These are phyloP conservation scores for Gyromitra esculenta DNA, from an alignment of 2,329 filamentous ascomycete species.

Conservation along the genomic window DNA sequence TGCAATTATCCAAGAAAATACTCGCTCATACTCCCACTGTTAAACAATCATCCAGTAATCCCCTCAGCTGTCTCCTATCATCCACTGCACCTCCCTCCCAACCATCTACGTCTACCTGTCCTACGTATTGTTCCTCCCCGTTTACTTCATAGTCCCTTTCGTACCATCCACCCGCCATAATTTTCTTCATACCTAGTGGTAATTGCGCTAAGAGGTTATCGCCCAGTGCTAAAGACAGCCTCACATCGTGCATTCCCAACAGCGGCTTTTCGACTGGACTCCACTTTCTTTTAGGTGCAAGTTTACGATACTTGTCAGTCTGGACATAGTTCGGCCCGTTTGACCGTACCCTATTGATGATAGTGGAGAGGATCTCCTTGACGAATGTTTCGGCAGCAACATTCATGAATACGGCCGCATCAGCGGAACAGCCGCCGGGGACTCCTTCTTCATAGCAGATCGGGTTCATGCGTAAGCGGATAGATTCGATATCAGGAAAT, in stretches of 20 bases:
- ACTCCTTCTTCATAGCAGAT: conserved; percentile 75
- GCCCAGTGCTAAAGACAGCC: conserved; percentile 51
- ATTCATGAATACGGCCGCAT: conserved; percentile 72
- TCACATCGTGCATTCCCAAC: conserved; percentile 55
- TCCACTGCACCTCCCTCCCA: conserved; percentile 54
- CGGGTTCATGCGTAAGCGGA: conserved; percentile 73
- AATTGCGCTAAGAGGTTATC: conserved; percentile 55
- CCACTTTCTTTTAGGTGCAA: conserved; percentile 48
- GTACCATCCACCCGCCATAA: conserved; percentile 56
- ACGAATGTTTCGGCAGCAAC: conserved; percentile 74
- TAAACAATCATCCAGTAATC: conserved; percentile 55
- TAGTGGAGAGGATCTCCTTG: conserved; percentile 71
- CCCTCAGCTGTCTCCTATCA: conserved; percentile 53
- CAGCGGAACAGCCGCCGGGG: conserved; percentile 68
- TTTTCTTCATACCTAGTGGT: conserved; percentile 55
- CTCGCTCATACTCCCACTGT: conserved; percentile 36
- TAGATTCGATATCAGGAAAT: conserved; percentile 72
- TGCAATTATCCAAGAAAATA: not conserved
- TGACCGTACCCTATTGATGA: conserved; percentile 72
- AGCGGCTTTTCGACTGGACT: conserved; percentile 44
- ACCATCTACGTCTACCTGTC: conserved; percentile 48
- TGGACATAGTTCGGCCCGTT: conserved; percentile 63
- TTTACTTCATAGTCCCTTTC: conserved; percentile 55
- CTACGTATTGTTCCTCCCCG: conserved; percentile 47
- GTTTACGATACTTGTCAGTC: conserved; percentile 54